Conservation (phyloP, 148 eudicot genomes). For the Rhododendron simsii region DNA sequence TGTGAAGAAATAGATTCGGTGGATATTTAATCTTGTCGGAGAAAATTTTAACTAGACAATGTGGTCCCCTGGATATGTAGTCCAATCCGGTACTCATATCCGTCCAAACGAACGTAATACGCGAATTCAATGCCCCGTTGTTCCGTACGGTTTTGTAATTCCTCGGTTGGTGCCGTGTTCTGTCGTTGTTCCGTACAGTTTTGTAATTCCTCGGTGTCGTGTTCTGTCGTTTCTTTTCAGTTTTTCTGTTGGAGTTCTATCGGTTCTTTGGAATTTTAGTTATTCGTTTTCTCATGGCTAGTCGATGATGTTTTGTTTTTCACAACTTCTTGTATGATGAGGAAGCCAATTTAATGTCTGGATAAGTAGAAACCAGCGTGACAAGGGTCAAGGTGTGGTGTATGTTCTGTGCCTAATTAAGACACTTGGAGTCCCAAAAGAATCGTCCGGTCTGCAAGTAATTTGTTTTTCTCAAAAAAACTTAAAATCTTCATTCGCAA, state of each 20-base stretch:
- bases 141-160: not conserved
- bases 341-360: not conserved
- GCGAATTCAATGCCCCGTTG: not conserved
- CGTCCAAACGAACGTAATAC: not conserved
- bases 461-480: too few species aligned
- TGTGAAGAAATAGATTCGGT: not conserved
- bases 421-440: not conserved
- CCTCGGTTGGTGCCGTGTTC: not conserved
- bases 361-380: not conserved
- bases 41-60: not conserved
- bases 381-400: not conserved
- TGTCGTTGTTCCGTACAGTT: not conserved
- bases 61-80: not conserved
- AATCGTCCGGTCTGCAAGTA: not conserved
- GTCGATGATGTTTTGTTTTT: not conserved
- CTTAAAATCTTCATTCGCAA: too few species aligned
- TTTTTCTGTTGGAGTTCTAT: not conserved
- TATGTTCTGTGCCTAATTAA: not conserved
- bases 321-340: not conserved
- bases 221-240: not conserved
- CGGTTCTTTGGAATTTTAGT: not conserved
- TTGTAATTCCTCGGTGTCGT: not conserved
- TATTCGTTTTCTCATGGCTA: not conserved
- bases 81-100: not conserved
- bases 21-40: not conserved